Evolutionary conservation across 225 moss, liverwort and hornwort species (phyloP), one percentile per base, ranked within the genome.

Genomic region (Polytrichum commune): DNA sequence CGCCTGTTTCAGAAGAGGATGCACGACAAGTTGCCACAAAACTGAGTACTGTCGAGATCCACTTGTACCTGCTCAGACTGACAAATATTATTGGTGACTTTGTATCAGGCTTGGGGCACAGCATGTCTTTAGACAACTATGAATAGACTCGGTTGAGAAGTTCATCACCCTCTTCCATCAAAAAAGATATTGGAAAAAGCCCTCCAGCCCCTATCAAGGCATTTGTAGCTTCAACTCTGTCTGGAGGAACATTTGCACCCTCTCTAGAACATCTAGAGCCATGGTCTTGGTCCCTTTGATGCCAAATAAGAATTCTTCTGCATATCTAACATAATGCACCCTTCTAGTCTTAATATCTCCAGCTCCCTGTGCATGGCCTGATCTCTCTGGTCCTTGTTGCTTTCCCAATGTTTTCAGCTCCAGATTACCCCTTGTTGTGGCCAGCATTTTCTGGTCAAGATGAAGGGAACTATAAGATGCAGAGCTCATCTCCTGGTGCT

Each of bases 271-370:
- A 22, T 82, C 80, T 54, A 82, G 8, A 20, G 88, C 84, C 74
- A 82, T 68, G 7, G 56, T 65, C 69, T 69, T 88, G 76, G 65
- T 84, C 6, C 88, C 88, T 29, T 79, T 82, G 38, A 88, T 71
- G 71, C 84, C 88, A 27, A 88, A 80, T 69, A 88, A 71, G 28
- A 88, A 82, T 65, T 88, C 88, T 38, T 85, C 88, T 19, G 69
- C 79, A 29, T 84, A 77, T 66, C 88, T 80, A 5, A 82, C 77
- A 68, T 88, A 88, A 30, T 84, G 66, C 57, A 88, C 84, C 71
- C 84, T 70, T 19, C 60, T 69, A 64, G 61, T 82, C 4, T 69
- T 62, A 33, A n/a, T 2, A 29, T 55, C 64, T 54, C 22, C 62
- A 22, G 67, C 54, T 35, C 38, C 19, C 6, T 53, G 58, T 7